Evolutionary conservation across 371 early-diverging fungal species (phyloP).

Genomic region (Syncephalastrum racemosum): DNA sequence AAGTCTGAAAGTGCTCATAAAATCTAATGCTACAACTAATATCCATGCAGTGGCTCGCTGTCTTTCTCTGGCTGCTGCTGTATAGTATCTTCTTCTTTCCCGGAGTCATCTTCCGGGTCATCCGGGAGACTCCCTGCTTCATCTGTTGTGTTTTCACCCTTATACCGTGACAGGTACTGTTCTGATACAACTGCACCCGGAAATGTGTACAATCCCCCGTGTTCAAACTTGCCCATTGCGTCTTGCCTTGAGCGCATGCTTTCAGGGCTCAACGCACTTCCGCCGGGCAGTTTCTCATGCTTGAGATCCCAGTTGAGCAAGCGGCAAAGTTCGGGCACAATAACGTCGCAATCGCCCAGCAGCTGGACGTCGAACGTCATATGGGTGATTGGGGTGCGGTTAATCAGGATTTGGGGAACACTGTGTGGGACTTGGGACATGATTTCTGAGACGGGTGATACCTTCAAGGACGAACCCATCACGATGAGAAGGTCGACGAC

Average conservation of each 20-base stretch:
- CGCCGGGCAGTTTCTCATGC: conserved; percentile 55
- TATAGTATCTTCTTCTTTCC: no score
- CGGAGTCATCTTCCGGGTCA: no score
- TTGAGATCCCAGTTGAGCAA: conserved; percentile 73
- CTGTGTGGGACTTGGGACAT: conserved; percentile 79
- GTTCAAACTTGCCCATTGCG: conserved; percentile 17
- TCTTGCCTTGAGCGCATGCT: conserved; percentile 9
- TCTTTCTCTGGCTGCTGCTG: no score
- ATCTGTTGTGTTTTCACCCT: no score
- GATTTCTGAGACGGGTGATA: conserved; percentile 91
- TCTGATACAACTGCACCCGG: conserved; percentile 43
- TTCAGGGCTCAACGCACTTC: conserved; percentile 44
- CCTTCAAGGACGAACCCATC: conserved; percentile 95
- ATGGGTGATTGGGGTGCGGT: conserved; percentile 83
- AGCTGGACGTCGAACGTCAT: conserved; percentile 88
- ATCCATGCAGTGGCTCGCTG: no score
- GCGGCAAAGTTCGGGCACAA: conserved; percentile 78
- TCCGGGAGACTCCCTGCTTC: no score
- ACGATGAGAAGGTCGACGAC: conserved; percentile 87
- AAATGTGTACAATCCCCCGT: conserved; percentile 46
- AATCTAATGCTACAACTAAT: no score
- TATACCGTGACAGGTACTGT: conserved; percentile 12
- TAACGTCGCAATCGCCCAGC: conserved; percentile 84
- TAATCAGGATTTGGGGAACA: conserved; percentile 91
- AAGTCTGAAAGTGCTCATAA: no score